Percentiles rank a stretch among this genome's conserved stretches.
Evolutionary conservation across 352 stramenopile genomes (phyloP).

Genomic region (Phytophthora idaei): DNA sequence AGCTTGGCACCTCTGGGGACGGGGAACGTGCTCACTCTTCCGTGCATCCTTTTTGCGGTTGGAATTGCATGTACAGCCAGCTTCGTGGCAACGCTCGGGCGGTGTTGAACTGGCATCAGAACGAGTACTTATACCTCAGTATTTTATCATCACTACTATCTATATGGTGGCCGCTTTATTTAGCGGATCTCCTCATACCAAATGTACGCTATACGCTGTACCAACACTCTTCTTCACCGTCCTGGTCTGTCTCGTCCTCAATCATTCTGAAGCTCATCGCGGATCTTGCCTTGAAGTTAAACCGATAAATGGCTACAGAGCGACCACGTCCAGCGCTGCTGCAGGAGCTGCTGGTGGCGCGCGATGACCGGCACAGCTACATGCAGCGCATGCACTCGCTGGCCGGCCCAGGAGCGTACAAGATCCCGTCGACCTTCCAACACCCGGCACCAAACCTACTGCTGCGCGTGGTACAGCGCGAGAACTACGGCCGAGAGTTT

Average conservation of each 20-base stretch:
- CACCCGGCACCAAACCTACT: slow-evolving; percentile 38
- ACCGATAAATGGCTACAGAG: slow-evolving; percentile 28
- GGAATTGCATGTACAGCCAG: slow-evolving; percentile 50
- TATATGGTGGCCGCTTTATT: slow-evolving; percentile 3
- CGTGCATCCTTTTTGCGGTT: slow-evolving; percentile 62
- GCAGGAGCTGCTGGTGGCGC: slow-evolving; percentile 26
- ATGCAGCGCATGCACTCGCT: slow-evolving; percentile 55
- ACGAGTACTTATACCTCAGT: too few relatives aligned
- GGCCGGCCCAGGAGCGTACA: slow-evolving; percentile 57
- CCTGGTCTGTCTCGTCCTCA: slow-evolving; percentile 24
- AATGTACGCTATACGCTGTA: background rate
- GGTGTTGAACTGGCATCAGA: slow-evolving; percentile 2
- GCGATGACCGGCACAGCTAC: slow-evolving; percentile 53
- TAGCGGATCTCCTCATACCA: background rate
- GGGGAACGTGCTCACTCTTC: slow-evolving; percentile 62
- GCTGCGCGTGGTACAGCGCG: slow-evolving; percentile 50
- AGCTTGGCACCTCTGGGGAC: slow-evolving; percentile 65
- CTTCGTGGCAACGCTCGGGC: slow-evolving; percentile 34
- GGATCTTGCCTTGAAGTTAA: background rate
- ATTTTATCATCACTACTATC: too few relatives aligned
- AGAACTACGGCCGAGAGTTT: slow-evolving; percentile 65
- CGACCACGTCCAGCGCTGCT: slow-evolving; percentile 8
- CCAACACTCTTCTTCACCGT: background rate
- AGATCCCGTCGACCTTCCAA: slow-evolving; percentile 63
- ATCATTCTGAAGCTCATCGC: background rate